A percentile compares a stretch with the other conserved stretches of the same genome.
Evolutionary conservation across 2,329 filamentous ascomycete species (phyloP).

Genomic region (Cercospora sp.): DNA sequence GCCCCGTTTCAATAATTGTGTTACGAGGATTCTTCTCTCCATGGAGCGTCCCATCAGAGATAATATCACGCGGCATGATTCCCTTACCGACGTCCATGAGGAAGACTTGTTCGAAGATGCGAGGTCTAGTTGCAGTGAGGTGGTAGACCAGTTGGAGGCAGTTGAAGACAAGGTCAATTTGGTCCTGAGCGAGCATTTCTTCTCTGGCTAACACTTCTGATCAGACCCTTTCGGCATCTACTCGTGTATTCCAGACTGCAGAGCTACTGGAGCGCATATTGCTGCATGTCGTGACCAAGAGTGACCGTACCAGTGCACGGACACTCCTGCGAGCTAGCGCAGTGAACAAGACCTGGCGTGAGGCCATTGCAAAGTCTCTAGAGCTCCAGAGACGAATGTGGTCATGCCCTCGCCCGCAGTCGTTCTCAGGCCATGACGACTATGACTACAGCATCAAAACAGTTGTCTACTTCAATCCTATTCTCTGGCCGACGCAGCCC

Average conservation of each 20-base stretch:
- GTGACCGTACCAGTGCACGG: neutral
- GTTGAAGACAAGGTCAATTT: neutral
- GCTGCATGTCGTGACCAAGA: neutral
- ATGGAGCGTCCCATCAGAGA: neutral
- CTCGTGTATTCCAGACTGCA: neutral
- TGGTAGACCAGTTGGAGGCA: neutral
- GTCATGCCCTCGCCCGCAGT: neutral
- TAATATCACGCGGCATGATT: neutral
- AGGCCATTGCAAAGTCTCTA: neutral
- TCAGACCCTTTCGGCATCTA: neutral
- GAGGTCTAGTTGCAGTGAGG: neutral
- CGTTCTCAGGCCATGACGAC: neutral
- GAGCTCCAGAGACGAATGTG: neutral
- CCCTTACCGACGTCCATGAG: neutral
- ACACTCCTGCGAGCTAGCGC: neutral
- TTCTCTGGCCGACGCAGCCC: neutral
- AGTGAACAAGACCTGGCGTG: constrained; percentile 1
- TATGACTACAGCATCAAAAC: neutral
- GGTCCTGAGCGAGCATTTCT: neutral
- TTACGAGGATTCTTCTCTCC: neutral
- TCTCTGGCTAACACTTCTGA: neutral
- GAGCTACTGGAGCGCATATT: neutral
- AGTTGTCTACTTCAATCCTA: neutral
- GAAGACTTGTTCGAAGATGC: neutral
- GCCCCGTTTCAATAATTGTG: neutral